phyloP scores from a whole-genome alignment of 73 alveolate species.

The Tetrahymena malaccensis region DNA sequence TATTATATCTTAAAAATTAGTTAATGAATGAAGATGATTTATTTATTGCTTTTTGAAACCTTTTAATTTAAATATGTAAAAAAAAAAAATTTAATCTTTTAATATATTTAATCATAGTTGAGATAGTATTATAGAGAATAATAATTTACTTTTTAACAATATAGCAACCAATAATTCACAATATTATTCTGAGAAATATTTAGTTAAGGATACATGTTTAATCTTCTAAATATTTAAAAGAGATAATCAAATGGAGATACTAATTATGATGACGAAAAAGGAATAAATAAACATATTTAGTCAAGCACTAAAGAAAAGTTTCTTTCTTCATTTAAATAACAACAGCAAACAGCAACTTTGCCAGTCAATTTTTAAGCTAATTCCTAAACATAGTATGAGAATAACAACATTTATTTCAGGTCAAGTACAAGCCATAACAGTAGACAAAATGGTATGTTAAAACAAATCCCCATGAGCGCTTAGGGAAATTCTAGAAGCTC shows the following conservation, averaged over 20 bases:
- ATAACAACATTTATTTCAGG: neutral
- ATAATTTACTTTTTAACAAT: neutral
- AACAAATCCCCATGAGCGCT: neutral
- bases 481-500: neutral
- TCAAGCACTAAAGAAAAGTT: neutral
- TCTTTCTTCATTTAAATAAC: neutral
- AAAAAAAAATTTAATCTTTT: too few relatives aligned
- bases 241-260: neutral
- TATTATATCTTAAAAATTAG: too few relatives aligned
- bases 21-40: neutral
- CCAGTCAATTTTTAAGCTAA: neutral
- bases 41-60: neutral
- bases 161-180: neutral
- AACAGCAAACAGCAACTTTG: neutral
- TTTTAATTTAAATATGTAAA: neutral
- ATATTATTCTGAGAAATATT: neutral
- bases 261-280: neutral
- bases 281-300: neutral
- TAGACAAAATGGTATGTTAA: neutral
- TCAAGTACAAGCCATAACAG: neutral
- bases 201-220: neutral
- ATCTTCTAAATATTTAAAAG: neutral
- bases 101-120: neutral
- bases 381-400: neutral
- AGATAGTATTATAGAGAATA: neutral